Evolutionary conservation across 192 early-diverging fungal species (phyloP).

Genomic region (Kappamyces sp.): DNA sequence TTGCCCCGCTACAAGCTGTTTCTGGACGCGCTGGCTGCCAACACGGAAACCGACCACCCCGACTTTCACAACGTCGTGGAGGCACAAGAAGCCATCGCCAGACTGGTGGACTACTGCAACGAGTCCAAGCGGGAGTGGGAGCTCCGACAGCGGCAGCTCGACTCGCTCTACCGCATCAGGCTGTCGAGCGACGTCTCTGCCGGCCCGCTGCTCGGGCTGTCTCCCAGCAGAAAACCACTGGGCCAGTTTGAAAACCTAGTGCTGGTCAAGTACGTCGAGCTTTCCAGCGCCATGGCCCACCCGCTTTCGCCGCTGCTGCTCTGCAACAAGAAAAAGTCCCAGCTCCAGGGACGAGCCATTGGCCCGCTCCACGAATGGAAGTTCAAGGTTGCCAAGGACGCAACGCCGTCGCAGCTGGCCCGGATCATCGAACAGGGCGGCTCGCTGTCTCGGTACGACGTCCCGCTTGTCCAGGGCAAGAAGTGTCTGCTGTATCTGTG

Average conservation of each 20-base stretch:
- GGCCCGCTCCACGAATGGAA: slow-evolving; percentile 6
- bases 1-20: slow-evolving; percentile 90
- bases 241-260: no score
- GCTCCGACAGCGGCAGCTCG: slow-evolving; percentile 28
- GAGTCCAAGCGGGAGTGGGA: slow-evolving; percentile 74
- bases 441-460: not conserved
- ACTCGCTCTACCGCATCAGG: slow-evolving; percentile 4
- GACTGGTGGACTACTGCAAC: slow-evolving; percentile 73
- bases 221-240: no score
- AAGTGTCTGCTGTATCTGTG: not conserved
- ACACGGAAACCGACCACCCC: slow-evolving; percentile 68
- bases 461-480: not conserved
- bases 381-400: slow-evolving; percentile 10
- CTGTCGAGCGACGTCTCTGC: no score
- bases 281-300: no score
- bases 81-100: slow-evolving; percentile 64
- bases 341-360: not conserved
- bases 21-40: slow-evolving; percentile 73
- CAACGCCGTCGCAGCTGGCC: slow-evolving; percentile 1
- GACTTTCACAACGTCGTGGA: slow-evolving; percentile 62
- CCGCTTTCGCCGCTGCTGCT: no score
- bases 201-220: no score
- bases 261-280: no score
- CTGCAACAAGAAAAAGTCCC: slow-evolving; percentile 3
- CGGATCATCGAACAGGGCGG: not conserved